phyloP scores from a whole-genome alignment of 495 filamentous ascomycete genomes.

The Aspergillus diversus region DNA sequence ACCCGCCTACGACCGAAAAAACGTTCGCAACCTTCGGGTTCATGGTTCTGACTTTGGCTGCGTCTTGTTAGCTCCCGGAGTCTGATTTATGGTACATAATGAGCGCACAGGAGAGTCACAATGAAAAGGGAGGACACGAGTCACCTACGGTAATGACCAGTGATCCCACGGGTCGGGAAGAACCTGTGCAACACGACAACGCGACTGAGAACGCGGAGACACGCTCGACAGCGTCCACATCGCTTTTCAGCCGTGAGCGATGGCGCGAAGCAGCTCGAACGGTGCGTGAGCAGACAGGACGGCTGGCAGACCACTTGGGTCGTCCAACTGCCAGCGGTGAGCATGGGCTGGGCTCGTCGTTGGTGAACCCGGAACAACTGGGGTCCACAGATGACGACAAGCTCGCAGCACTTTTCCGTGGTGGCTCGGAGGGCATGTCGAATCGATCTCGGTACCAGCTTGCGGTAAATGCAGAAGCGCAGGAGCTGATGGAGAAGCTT shows the following conservation, averaged over 20 bases:
- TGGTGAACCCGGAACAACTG: slow-evolving; percentile 10
- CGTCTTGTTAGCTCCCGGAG: no score
- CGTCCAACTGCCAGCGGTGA: slow-evolving; percentile 5
- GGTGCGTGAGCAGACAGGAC: slow-evolving; percentile 8
- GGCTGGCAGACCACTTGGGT: slow-evolving; percentile 1
- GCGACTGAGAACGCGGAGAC: slow-evolving; percentile 1
- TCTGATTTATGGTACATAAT: neutral
- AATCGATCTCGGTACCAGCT: slow-evolving; percentile 10
- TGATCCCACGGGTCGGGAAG: slow-evolving; percentile 22
- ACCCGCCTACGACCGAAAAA: no score
- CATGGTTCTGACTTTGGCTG: no score
- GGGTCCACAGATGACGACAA: slow-evolving; percentile 14
- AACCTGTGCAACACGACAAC: neutral
- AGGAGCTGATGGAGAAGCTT: slow-evolving; percentile 13
- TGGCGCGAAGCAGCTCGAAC: slow-evolving; percentile 13
- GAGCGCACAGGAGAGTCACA: neutral
- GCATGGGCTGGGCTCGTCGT: slow-evolving; percentile 4
- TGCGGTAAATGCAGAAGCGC: slow-evolving; percentile 10
- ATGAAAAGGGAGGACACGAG: neutral
- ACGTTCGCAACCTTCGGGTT: no score
- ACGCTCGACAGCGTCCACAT: neutral
- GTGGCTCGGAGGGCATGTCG: neutral
- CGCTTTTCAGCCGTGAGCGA: slow-evolving; percentile 8
- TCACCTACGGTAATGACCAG: neutral
- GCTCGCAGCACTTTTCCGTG: slow-evolving; percentile 9